These are phyloP conservation scores for Hypoxylon sp. DNA, from an alignment of 2,329 filamentous ascomycete species.

Conservation along the genomic window DNA sequence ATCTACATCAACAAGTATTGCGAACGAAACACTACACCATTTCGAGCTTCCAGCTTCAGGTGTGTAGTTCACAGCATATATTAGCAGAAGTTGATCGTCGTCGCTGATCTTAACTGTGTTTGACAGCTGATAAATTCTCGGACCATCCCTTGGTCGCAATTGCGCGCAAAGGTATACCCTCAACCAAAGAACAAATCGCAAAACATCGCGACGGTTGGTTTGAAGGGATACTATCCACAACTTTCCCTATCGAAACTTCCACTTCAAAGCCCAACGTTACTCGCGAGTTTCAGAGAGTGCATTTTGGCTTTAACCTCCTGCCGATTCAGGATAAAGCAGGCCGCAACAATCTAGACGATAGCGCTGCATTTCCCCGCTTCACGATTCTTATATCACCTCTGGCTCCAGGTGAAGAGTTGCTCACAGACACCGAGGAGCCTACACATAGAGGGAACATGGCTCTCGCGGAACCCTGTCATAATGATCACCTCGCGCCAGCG, in stretches of 20 bases:
- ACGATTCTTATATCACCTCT: slow-evolving; percentile 59
- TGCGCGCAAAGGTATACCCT: slow-evolving; percentile 48
- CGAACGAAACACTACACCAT: slow-evolving; percentile 39
- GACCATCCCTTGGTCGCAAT: slow-evolving; percentile 51
- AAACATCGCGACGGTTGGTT: slow-evolving; percentile 53
- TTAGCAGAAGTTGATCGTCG: neutral
- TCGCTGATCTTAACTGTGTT: slow-evolving; percentile 30
- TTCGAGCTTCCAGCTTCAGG: slow-evolving; percentile 49
- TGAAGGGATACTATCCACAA: slow-evolving; percentile 53
- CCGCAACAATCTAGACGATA: slow-evolving; percentile 44
- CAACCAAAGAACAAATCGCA: slow-evolving; percentile 51
- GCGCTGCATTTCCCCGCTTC: slow-evolving; percentile 58
- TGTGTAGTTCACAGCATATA: slow-evolving; percentile 30
- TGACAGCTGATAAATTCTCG: slow-evolving; percentile 48
- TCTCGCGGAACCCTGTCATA: slow-evolving; percentile 31
- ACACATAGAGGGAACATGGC: slow-evolving; percentile 44
- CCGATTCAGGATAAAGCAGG: slow-evolving; percentile 54
- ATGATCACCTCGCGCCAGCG: slow-evolving; percentile 38
- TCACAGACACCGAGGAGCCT: slow-evolving; percentile 36
- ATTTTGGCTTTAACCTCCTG: slow-evolving; percentile 69
- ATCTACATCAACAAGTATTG: slow-evolving; percentile 35
- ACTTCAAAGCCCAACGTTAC: slow-evolving; percentile 29
- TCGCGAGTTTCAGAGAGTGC: slow-evolving; percentile 53
- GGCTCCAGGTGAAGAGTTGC: slow-evolving; percentile 46
- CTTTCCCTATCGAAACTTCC: slow-evolving; percentile 32